These are phyloP conservation scores for Moelleriella libera DNA, from an alignment of 2,329 filamentous ascomycete genomes.

Conservation along the genomic window DNA sequence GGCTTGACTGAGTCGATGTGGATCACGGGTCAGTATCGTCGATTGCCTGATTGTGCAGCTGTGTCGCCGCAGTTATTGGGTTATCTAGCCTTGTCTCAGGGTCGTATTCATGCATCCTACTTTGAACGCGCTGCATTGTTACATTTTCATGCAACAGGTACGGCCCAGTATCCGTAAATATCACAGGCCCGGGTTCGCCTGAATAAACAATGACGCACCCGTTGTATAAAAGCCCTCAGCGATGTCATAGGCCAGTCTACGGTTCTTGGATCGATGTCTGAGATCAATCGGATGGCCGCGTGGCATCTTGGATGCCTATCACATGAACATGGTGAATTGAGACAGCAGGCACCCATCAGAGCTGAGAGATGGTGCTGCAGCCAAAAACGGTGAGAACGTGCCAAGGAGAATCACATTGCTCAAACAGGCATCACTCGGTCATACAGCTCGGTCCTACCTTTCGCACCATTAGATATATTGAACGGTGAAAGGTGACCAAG, in stretches of 20 bases:
- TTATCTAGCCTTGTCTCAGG: neutral
- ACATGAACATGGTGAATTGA: too few species aligned
- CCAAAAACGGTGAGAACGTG: neutral
- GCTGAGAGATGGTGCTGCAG: neutral
- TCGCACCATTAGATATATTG: neutral
- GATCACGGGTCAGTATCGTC: neutral
- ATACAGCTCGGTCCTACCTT: neutral
- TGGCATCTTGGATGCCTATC: too few species aligned
- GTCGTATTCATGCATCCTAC: neutral
- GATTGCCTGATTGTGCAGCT: neutral
- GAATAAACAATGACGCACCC: neutral
- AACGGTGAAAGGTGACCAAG: neutral
- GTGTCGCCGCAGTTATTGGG: neutral
- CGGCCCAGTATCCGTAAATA: neutral
- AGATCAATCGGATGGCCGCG: too few species aligned
- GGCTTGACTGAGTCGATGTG: constrained; percentile 3
- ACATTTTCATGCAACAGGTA: neutral
- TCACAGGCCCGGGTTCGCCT: neutral
- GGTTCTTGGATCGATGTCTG: neutral
- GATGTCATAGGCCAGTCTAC: neutral
- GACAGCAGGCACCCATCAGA: neutral
- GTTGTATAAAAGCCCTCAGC: neutral
- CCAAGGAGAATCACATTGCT: neutral
- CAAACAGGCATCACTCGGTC: neutral
- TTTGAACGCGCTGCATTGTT: neutral